Base-by-base conservation (phyloP, 1,284 basidiomycete species). In the Rhodotorula sp. region DNA sequence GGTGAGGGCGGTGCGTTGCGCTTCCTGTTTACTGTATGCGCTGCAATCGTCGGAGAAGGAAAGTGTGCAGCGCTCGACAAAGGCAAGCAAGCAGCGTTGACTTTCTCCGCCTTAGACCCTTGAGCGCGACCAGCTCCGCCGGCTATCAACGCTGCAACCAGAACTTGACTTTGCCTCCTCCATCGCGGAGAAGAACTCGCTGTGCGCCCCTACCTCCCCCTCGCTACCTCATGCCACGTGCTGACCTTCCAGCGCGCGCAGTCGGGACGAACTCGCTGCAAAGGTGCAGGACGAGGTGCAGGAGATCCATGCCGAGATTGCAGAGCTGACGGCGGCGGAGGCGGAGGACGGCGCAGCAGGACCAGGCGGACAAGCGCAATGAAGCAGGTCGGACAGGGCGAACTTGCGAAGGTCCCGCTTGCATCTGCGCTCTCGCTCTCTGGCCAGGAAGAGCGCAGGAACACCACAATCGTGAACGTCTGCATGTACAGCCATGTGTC, bases 271-370 rank as follows among this genome's bases (percentile, higher is more conserved):
- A 25, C 61, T 63, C 32, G 66, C 55, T 1, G 27, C 37, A 27
- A 29, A 62, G 48, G 73, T 76, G 15, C 59, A 71, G 53, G 74
- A 76, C 17, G 72, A 76, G 48, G 39, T 68, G 66, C 48, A 61
- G 27, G 74, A 76, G 61, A 58, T 76, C 17, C 51, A 59, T 12
- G 74, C 74, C 10, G 74, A 76, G 56, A 64, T 76, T 15, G 64
- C 70, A 4, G 74, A 76, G 19, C 53, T 73, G 7, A 61, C 17
- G 2, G 71, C 71, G 19, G 67, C 55, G 13, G 70, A 58, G 6
- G 55, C 67, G 9, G 56, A 39, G 25, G n/a, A 27, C 5, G 39
- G 46, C 12, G 54, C 21, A n/a, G 44, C 13, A 32, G 29, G 25
- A 19, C 21, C 32, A 34, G 39, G 57, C 3, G 57, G 7, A n/a